Evolutionary conservation across 805 yeast genomes (phyloP), one percentile per base, ranked within the genome.

Genomic region (Kodamaea hsintzibuensis): DNA sequence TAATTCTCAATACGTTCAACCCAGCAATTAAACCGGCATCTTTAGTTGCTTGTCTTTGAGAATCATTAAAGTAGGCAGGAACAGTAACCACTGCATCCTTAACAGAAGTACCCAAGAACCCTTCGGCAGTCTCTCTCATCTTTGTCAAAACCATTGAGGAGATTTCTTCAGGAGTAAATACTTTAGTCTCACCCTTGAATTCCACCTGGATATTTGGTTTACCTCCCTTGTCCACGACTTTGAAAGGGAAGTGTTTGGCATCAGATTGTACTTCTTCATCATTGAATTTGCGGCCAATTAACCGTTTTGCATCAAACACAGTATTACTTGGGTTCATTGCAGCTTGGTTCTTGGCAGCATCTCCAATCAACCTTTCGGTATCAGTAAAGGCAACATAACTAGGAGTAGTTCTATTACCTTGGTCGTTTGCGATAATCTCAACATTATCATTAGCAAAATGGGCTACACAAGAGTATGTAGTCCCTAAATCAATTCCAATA

Each of bases 361-460:
- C 97, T 75, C 97, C 97, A 65, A 91, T 91, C 67, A 91, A 82
- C 79, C 97, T 88, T 79, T 93, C 98, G 42, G 92, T 82, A 70
- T 91, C 97, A 30, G 96, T 91, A 84, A 92, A 92, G 50, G 96
- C 97, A 58, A 93, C 98, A 72, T 89, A 92, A 37, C 98, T 91
- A 38, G 98, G 98, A 16, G 98, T 92, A 58, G 96, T 93, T 82
- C 98, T 89, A 83, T 93, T 92, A 81, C 98, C 98, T 80, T 93
- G 98, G 74, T 92, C 97, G 70, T 92, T 92, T 66, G 98, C 97
- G 67, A 92, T 85, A 69, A 92, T 92, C 70, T 93, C 98, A 56
- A 92, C 98, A 66, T 96, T 81, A 70, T 89, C 96, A 65, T 88
- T 88, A 49, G 75, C 57, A 49, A 61, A 65, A 57, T 65, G 68